Percentiles rank a stretch among this genome's conserved stretches.
These are phyloP conservation scores for Myrica gale DNA, from an alignment of 306 rosid genomes.

Conservation along the genomic window DNA sequence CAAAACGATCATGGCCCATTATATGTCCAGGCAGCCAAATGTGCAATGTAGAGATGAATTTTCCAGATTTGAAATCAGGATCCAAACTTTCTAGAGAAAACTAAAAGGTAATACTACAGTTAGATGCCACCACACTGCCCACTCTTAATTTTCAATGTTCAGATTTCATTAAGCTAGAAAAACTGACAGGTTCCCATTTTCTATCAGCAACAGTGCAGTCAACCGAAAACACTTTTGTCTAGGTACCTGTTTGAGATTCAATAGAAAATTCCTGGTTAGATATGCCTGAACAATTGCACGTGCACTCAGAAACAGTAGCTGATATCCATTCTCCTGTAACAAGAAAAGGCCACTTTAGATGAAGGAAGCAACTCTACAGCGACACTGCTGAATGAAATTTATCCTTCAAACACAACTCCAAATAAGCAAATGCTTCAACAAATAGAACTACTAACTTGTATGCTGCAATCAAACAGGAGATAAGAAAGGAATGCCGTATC, in stretches of 20 bases:
- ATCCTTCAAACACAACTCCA: neutral
- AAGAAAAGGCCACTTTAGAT: slow-evolving; percentile 3
- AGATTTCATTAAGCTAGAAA: neutral
- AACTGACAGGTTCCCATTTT: neutral
- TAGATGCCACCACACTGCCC: neutral
- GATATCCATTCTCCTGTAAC: slow-evolving; percentile 97
- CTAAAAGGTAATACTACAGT: neutral
- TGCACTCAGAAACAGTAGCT: slow-evolving; percentile 93
- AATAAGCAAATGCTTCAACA: slow-evolving; percentile 1
- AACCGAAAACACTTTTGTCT: slow-evolving; percentile 17
- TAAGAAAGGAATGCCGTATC: neutral
- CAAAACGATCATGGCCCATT: neutral
- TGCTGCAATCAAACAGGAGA: neutral
- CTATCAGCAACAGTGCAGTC: neutral
- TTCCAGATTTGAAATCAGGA: slow-evolving; percentile 16
- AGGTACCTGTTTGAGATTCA: slow-evolving; percentile 75
- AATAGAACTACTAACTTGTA: neutral
- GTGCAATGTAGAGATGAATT: neutral
- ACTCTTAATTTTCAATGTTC: slow-evolving; percentile 1
- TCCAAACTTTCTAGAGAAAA: slow-evolving; percentile 13
- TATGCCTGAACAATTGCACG: slow-evolving; percentile 98
- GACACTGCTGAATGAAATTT: neutral
- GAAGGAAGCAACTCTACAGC: neutral
- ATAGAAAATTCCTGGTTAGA: slow-evolving; percentile 80
- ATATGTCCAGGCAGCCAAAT: neutral